Evolutionary conservation across 306 rosid genomes (phyloP), one percentile per base, ranked within the genome.

Genomic region (Sesbania bispinosa): DNA sequence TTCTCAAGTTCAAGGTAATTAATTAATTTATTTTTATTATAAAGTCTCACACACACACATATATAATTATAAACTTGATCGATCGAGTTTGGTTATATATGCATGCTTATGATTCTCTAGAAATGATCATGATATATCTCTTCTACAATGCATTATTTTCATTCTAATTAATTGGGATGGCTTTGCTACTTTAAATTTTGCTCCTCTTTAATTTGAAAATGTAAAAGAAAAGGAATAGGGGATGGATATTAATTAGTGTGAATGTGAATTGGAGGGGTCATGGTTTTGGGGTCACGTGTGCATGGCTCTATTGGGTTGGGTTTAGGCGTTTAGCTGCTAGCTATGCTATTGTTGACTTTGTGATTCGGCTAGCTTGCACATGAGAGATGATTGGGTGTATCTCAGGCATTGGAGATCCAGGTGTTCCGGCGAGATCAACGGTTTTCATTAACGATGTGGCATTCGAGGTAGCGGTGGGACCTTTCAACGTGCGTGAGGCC

Each of bases 381-480:
- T 50, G 52, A 52, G 67, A 46, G 54, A 41, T 71, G 74, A 67
- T 81, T 61, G 2, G 66, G 47, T 65, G 57, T 30, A 45, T 51
- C 16, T 87, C 83, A 86, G 92, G 90, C 78, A 61, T 70, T 59
- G 87, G 75, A 6, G 83, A 46, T 62, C 30, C 38, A 45, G 75
- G n/a, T 33, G 71, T 57, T 20, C 36, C 30, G 45, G 81, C 47
- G 15, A 86, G 76, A 83, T 78, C 70, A 9, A 86, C 76, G 45
- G 97, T 90, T 75, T 78, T 89, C 84, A 89, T 89, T 7, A 89
- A 89, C 81, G 87, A 83, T 41, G 83, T 80, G 13, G 89, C 84
- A 13, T 80, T 84, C 30, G 98, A 94, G 75, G 87, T 89, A 50
- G 62, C 57, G 0, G 72, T 73, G 46, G 89, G 94, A 0, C 90